Evolutionary conservation across 352 stramenopile genomes (phyloP), one percentile per base, ranked within the genome.

Genomic region (Globisporangium iwayamae): DNA sequence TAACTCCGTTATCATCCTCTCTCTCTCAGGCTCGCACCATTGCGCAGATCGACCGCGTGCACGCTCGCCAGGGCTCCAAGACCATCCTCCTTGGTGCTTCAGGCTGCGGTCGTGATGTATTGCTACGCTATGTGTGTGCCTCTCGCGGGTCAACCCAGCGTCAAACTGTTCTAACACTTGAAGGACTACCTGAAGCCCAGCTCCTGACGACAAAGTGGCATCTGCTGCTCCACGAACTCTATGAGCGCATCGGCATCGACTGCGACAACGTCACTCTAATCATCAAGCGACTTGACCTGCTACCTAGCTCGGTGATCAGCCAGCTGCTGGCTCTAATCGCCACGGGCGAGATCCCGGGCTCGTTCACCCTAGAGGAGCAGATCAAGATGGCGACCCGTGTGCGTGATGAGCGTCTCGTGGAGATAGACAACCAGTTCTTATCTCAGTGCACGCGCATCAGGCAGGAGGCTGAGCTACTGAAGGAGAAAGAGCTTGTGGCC

Each of bases 331-430:
- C 62, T 11, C 64, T 93, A 5, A 76, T 91, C 55, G 59, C 74
- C 1, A 76, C 75, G 5, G 81, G 85, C 16, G 85, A 92, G 70
- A 77, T 92, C 2, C 72, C 85, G 3, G 76, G 79, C 1, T 61
- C 67, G 2, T 82, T 93, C 55, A 69, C 79, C 0, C 56, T 90
- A 0, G 79, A 89, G 41, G 83, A 93, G 2, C 85, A 93, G 52
- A 83, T 90, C 28, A 68, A 81, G 9, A 51, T 93, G 7, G 79
- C 81, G 4, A 85, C 71, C 1, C 66, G 70, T 3, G 81, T 93
- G 4, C 78, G 78, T 14, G 79, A 93, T 41, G 85, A 93, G 60
- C 73, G 78, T 0, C 50, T 93, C 11, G 51, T 90, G 4, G 79
- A 76, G 11, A 41, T 92, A 2, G 81, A 88, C 34, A 65, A 66